Conservation (phyloP, 192 early-diverging fungal genomes). For the Cetraspora pellucida region DNA sequence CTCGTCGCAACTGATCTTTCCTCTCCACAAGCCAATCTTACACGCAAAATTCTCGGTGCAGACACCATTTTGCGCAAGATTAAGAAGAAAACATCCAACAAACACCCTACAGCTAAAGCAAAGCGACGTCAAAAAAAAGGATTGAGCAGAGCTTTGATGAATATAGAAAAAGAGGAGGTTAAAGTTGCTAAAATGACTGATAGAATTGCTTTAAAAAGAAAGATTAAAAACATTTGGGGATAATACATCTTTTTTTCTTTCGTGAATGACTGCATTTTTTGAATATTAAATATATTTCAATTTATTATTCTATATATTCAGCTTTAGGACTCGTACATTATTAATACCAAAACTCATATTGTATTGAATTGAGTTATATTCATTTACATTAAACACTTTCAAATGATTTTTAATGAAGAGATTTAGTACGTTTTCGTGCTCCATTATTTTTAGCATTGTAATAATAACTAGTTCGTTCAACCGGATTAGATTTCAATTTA, state of each 20-base stretch:
- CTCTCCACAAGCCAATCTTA: too few species aligned
- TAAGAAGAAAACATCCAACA: too few species aligned
- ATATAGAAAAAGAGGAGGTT: slow-evolving; percentile 1
- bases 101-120: background rate
- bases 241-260: background rate
- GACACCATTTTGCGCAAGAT: too few species aligned
- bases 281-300: background rate
- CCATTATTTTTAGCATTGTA: background rate
- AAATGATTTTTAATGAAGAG: slow-evolving; percentile 12
- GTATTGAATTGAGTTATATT: too few species aligned
- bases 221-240: background rate
- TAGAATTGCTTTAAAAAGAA: background rate
- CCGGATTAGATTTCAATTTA: slow-evolving; percentile 11
- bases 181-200: slow-evolving; percentile 8
- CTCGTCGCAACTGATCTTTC: too few species aligned
- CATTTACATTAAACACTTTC: background rate
- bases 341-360: background rate
- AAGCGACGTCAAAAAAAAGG: slow-evolving; percentile 12
- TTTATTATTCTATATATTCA: background rate
- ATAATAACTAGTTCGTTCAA: background rate
- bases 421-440: slow-evolving; percentile 28
- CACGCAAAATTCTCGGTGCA: too few species aligned
- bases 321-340: background rate
- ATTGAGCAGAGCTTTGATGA: background rate
- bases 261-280: background rate